Evolutionary conservation across 805 yeast genomes (phyloP).

Genomic region (Danielia oregonensis): DNA sequence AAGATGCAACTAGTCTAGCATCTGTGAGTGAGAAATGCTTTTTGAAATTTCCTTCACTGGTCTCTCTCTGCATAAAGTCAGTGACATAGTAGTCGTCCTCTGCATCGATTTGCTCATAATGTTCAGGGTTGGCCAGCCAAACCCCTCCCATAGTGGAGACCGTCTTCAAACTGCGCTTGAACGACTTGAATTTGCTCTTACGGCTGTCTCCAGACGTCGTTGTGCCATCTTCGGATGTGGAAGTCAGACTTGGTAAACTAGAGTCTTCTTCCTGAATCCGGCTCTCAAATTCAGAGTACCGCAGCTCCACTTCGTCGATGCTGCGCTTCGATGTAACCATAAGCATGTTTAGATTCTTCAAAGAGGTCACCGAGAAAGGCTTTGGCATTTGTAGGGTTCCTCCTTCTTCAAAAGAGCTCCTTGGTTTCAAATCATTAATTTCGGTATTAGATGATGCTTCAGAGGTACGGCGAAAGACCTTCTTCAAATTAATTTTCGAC

Average conservation of each 20-base stretch:
- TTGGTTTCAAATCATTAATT: neutral
- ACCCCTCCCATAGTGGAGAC: slow-evolving; percentile 27
- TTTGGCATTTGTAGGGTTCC: slow-evolving; percentile 24
- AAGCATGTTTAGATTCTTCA: slow-evolving; percentile 31
- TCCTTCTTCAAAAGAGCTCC: neutral
- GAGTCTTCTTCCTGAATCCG: too few species aligned
- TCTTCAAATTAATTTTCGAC: neutral
- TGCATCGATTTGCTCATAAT: slow-evolving; percentile 41
- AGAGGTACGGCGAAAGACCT: neutral
- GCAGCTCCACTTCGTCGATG: slow-evolving; percentile 22
- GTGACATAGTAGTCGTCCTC: slow-evolving; percentile 51
- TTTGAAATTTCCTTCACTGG: slow-evolving; percentile 57
- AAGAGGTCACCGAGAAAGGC: slow-evolving; percentile 28
- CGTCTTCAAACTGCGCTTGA: slow-evolving; percentile 25
- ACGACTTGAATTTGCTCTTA: slow-evolving; percentile 14
- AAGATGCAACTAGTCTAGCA: slow-evolving; percentile 59
- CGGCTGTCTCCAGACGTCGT: slow-evolving; percentile 1
- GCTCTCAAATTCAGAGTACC: slow-evolving; percentile 11
- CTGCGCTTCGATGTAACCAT: slow-evolving; percentile 27
- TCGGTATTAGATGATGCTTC: neutral
- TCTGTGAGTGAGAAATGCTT: slow-evolving; percentile 61
- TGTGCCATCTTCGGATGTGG: neutral
- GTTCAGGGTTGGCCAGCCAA: slow-evolving; percentile 63
- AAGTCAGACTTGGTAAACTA: too few species aligned
- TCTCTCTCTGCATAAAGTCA: slow-evolving; percentile 38